Conservation (phyloP, 495 filamentous ascomycete genomes). For the Xylaria grammica region DNA sequence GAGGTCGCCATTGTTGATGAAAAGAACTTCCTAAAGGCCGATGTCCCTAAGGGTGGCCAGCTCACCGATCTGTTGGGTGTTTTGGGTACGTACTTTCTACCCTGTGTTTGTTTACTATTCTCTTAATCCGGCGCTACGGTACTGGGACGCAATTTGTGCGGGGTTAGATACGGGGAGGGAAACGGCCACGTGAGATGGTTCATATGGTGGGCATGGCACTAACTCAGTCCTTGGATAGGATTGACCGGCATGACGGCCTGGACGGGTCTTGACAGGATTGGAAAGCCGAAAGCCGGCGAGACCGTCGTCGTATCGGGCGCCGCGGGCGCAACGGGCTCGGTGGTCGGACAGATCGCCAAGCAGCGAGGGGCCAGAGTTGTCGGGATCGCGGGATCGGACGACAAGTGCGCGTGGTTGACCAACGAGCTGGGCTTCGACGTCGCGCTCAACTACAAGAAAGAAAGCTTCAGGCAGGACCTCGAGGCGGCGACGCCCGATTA, state of each 20-base stretch:
- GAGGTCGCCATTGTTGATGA: conserved; percentile 61
- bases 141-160: too few relatives aligned
- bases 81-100: conserved; percentile 40
- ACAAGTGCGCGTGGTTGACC: conserved; percentile 66
- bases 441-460: conserved; percentile 70
- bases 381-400: conserved; percentile 69
- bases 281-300: conserved; percentile 60
- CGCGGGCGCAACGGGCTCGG: conserved; percentile 71
- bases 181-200: too few relatives aligned
- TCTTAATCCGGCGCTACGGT: too few relatives aligned
- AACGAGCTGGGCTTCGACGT: conserved; percentile 67
- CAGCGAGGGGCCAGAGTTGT: conserved; percentile 63
- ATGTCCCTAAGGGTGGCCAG: conserved; percentile 50
- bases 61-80: conserved; percentile 66
- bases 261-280: conserved; percentile 67
- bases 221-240: conserved; percentile 26
- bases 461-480: conserved; percentile 62
- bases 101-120: too few relatives aligned
- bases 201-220: background rate
- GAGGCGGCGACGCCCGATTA: conserved; percentile 61
- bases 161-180: too few relatives aligned
- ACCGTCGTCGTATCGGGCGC: conserved; percentile 72
- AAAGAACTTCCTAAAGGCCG: conserved; percentile 46
- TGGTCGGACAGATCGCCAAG: conserved; percentile 73
- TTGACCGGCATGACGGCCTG: conserved; percentile 70